A percentile compares a stretch with the other conserved stretches of the same genome.
Conservation (phyloP, 371 early-diverging fungal species). For the Nematocida sp. region DNA sequence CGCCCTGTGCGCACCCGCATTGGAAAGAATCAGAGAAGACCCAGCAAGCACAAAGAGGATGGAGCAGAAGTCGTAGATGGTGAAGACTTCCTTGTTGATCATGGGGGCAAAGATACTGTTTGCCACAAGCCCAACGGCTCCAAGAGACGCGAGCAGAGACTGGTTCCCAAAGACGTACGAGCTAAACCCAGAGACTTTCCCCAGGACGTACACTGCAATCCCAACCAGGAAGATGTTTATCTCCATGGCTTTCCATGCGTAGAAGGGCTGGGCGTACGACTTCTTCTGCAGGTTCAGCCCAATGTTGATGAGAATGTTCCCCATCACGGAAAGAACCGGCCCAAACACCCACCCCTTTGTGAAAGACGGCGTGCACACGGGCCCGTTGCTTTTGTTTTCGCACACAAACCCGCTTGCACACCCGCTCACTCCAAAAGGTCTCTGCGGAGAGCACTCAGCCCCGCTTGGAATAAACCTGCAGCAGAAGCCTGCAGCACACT, state of each 20-base stretch:
- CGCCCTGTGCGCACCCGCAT: conserved; percentile 67
- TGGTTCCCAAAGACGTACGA: conserved; percentile 77
- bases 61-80: conserved; percentile 70
- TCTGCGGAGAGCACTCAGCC: conserved; percentile 54
- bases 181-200: conserved; percentile 71
- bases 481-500: conserved; percentile 61
- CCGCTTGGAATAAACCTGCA: conserved; percentile 62
- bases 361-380: conserved; percentile 59
- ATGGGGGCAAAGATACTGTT: conserved; percentile 76
- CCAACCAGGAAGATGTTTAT: conserved; percentile 66
- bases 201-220: conserved; percentile 68
- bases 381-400: conserved; percentile 45
- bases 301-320: conserved; percentile 71
- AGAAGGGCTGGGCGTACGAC: conserved; percentile 66
- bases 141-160: conserved; percentile 73
- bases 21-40: conserved; percentile 70
- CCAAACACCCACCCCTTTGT: conserved; percentile 66
- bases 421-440: conserved; percentile 61
- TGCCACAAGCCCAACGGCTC: conserved; percentile 72
- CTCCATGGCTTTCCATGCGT: conserved; percentile 36
- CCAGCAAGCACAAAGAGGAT: conserved; percentile 73
- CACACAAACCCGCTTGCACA: conserved; percentile 61
- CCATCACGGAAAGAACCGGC: conserved; percentile 69
- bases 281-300: conserved; percentile 79
- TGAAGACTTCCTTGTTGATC: conserved; percentile 71